Conservation (phyloP, 495 filamentous ascomycete species). For the Amniculicola lignicola region DNA sequence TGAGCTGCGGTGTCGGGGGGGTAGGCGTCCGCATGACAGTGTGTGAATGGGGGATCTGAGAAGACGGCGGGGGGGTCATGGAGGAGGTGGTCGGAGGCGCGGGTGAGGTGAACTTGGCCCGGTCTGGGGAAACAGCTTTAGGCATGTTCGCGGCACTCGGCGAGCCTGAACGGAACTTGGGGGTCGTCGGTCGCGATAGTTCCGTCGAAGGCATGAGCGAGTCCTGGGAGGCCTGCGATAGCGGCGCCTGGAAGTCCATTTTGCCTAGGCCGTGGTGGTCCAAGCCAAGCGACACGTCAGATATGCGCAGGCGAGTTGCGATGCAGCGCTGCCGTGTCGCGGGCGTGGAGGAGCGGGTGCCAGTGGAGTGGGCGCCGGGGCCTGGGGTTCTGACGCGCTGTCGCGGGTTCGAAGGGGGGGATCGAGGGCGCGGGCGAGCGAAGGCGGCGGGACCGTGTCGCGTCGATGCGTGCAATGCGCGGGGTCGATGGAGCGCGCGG, state of each 20-base stretch:
- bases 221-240: slow-evolving; percentile 29
- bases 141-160: slow-evolving; percentile 10
- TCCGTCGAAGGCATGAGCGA: slow-evolving; percentile 30
- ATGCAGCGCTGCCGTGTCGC: background rate
- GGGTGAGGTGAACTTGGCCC: slow-evolving; percentile 32
- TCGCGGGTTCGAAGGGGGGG: slow-evolving; percentile 5
- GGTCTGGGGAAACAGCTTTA: slow-evolving; percentile 24
- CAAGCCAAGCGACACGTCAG: slow-evolving; percentile 34
- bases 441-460: slow-evolving; percentile 15
- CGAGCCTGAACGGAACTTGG: slow-evolving; percentile 21
- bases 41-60: slow-evolving; percentile 22
- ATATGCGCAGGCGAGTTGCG: slow-evolving; percentile 13
- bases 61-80: slow-evolving; percentile 38
- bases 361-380: slow-evolving; percentile 3
- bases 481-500: slow-evolving; percentile 18
- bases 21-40: slow-evolving; percentile 29
- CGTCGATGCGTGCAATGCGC: slow-evolving; percentile 20
- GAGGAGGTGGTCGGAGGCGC: slow-evolving; percentile 32
- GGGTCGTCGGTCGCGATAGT: slow-evolving; percentile 21
- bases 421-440: slow-evolving; percentile 17
- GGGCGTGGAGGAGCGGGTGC: background rate
- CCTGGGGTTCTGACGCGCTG: slow-evolving; percentile 12
- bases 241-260: slow-evolving; percentile 32
- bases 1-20: slow-evolving; percentile 33
- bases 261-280: slow-evolving; percentile 20